Evolutionary conservation across 2,329 filamentous ascomycete genomes (phyloP).

Genomic region (Sporothrix mexicana): DNA sequence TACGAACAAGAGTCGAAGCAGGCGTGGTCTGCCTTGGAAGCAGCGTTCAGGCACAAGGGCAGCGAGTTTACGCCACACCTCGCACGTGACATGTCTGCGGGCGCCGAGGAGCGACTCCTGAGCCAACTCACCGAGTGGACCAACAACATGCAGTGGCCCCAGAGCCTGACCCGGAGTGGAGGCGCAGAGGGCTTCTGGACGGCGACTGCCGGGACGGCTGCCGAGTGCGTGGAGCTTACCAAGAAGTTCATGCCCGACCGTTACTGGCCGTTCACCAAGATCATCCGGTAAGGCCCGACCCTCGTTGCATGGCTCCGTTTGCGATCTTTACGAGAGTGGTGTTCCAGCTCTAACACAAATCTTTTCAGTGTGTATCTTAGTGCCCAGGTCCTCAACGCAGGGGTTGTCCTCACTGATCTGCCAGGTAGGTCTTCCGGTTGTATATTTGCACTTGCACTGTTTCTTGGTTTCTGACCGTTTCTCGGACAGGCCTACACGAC

Average conservation of each 20-base stretch:
- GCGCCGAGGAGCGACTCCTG: background rate
- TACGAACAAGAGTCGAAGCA: no score
- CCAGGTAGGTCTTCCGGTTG: no score
- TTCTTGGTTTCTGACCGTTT: no score
- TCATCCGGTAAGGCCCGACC: no score
- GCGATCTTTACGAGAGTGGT: no score
- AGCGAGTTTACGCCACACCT: background rate
- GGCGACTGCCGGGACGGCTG: background rate
- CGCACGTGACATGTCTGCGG: background rate
- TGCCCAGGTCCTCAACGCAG: background rate
- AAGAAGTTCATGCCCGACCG: background rate
- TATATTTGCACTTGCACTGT: no score
- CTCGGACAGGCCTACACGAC: no score
- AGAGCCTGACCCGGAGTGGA: no score
- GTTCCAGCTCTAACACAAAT: no score
- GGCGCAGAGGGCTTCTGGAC: background rate
- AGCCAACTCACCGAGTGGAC: background rate
- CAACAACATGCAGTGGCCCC: background rate
- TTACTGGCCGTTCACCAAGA: conserved; percentile 1
- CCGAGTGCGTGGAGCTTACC: background rate
- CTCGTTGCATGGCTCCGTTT: no score
- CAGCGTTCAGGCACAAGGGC: background rate
- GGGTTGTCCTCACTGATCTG: background rate
- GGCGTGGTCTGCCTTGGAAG: background rate
- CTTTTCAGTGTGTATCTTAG: background rate